Evolutionary conservation across 2,329 filamentous ascomycete genomes (phyloP).

Genomic region (Ophiocordyceps camponoti-rufipedis): DNA sequence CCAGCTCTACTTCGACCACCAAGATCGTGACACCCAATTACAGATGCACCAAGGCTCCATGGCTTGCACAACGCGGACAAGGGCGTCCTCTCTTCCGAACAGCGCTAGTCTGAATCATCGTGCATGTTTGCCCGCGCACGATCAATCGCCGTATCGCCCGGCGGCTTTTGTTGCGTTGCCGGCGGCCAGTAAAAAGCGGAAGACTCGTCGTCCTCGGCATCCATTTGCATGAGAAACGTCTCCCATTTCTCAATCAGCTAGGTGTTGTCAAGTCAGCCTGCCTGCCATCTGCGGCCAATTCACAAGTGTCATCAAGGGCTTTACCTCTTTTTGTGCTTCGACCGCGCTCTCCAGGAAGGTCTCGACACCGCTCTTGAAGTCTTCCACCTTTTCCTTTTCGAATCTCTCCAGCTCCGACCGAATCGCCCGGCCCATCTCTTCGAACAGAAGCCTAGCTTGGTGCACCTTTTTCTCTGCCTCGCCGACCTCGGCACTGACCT

Average conservation of each 20-base stretch:
- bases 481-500: slow-evolving; percentile 81
- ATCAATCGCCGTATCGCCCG: slow-evolving; percentile 41
- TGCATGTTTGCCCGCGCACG: slow-evolving; percentile 39
- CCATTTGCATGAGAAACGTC: slow-evolving; percentile 89
- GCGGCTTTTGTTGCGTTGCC: slow-evolving; percentile 27
- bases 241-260: slow-evolving; percentile 82
- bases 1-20: not conserved
- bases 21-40: not conserved
- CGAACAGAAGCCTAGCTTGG: slow-evolving; percentile 75
- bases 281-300: too few relatives aligned
- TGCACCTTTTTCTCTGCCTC: slow-evolving; percentile 89
- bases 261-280: slow-evolving; percentile 5
- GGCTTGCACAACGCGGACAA: not conserved
- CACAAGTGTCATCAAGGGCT: slow-evolving; percentile 7
- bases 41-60: not conserved
- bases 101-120: slow-evolving; percentile 38
- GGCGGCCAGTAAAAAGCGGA: slow-evolving; percentile 45
- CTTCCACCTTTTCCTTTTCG: slow-evolving; percentile 93
- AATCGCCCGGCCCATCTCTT: slow-evolving; percentile 95
- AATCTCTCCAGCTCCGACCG: slow-evolving; percentile 80
- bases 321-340: slow-evolving; percentile 94
- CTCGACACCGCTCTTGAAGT: slow-evolving; percentile 96
- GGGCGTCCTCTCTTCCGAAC: too few relatives aligned
- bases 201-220: slow-evolving; percentile 71
- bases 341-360: slow-evolving; percentile 94